These are phyloP conservation scores for Aspergillus sp. DNA, from an alignment of 2,329 filamentous ascomycete genomes.

Conservation along the genomic window DNA sequence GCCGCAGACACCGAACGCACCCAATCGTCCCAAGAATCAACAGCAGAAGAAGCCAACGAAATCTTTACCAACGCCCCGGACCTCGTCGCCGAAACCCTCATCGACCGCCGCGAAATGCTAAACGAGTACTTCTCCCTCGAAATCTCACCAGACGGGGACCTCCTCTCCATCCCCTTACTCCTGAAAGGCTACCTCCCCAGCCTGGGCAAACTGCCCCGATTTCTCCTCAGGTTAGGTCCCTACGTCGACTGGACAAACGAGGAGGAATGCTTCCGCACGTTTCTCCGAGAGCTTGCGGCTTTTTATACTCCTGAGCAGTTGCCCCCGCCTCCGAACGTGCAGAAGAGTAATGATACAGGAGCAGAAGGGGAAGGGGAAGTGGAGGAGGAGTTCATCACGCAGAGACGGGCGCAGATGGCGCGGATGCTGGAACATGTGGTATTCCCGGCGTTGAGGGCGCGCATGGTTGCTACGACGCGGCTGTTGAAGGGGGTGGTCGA, in stretches of 20 bases:
- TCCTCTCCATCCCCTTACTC: conserved; percentile 78
- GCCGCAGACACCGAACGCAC: conserved; percentile 71
- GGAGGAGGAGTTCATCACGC: conserved; percentile 47
- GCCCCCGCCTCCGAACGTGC: conserved; percentile 48
- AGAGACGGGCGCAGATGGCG: conserved; percentile 67
- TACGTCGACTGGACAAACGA: conserved; percentile 85
- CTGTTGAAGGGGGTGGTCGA: conserved; percentile 79
- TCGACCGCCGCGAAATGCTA: conserved; percentile 81
- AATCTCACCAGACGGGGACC: conserved; percentile 73
- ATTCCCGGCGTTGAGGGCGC: conserved; percentile 83
- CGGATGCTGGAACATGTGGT: conserved; percentile 79
- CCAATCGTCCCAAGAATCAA: conserved; percentile 21
- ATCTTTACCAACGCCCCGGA: conserved; percentile 68
- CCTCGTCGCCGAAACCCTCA: conserved; percentile 66
- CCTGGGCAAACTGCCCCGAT: conserved; percentile 82
- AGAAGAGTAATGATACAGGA: conserved; percentile 10
- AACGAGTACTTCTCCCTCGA: conserved; percentile 89
- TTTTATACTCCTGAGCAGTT: conserved; percentile 90
- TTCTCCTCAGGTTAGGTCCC: conserved; percentile 84
- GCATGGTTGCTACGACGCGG: conserved; percentile 77
- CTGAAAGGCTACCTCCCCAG: conserved; percentile 86
- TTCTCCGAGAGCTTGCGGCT: conserved; percentile 80
- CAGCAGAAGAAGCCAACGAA: conserved; percentile 46
- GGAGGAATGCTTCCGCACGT: conserved; percentile 79
- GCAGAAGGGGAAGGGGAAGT: conserved; percentile 29